Evolutionary conservation across 495 filamentous ascomycete genomes (phyloP).

Genomic region (Penicillium dipodomyicola): DNA sequence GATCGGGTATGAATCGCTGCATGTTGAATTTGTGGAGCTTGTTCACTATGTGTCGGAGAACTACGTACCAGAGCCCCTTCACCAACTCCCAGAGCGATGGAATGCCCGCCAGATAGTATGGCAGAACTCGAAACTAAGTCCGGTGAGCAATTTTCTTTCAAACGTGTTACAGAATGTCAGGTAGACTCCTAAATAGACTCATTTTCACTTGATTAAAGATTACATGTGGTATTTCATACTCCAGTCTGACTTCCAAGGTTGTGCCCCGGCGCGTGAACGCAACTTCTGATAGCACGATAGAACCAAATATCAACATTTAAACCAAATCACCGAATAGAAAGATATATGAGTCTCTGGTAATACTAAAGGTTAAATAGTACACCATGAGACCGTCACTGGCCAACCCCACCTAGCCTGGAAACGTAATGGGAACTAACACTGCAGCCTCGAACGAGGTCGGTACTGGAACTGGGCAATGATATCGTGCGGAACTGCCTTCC

Average conservation of each 20-base stretch:
- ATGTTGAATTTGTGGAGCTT: too few species aligned
- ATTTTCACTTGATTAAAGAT: too few species aligned
- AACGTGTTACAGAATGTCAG: too few species aligned
- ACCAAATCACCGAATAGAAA: background rate
- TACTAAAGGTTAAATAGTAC: background rate
- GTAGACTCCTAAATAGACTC: too few species aligned
- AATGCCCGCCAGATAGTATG: too few species aligned
- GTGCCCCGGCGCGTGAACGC: background rate
- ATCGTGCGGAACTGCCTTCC: background rate
- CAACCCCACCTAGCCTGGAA: background rate
- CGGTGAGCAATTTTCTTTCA: too few species aligned
- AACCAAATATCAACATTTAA: background rate
- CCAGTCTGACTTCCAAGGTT: background rate
- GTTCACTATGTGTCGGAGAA: too few species aligned
- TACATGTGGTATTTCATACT: too few species aligned
- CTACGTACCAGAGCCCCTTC: too few species aligned
- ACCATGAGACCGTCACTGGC: background rate
- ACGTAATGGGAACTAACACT: background rate
- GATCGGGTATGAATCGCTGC: too few species aligned
- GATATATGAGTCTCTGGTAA: background rate
- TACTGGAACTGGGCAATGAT: background rate
- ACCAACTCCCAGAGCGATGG: too few species aligned
- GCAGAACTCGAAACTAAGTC: too few species aligned
- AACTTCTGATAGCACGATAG: background rate
- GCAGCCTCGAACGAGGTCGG: slow-evolving; percentile 5